Percentiles rank a stretch among this genome's conserved stretches.
These are phyloP conservation scores for Neurospora pannonica DNA, from an alignment of 495 filamentous ascomycete species.

Conservation along the genomic window DNA sequence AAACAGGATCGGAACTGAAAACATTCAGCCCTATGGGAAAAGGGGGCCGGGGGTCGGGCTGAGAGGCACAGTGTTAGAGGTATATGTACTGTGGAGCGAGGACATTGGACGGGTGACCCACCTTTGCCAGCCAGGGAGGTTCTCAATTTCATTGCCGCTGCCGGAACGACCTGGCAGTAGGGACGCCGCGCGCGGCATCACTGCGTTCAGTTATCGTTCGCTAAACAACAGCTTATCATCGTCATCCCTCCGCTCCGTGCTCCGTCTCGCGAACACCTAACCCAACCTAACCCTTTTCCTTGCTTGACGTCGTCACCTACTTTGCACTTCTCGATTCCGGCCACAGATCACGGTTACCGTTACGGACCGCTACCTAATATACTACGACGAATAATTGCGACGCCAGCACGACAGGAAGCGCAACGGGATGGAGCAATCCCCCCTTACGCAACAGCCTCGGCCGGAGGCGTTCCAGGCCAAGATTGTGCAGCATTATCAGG, in stretches of 20 bases:
- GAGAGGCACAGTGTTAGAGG: neutral
- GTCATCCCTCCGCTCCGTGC: neutral
- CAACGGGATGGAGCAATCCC: conserved; percentile 69
- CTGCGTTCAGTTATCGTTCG: neutral
- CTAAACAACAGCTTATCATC: neutral
- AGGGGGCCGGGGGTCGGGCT: neutral
- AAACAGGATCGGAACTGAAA: neutral
- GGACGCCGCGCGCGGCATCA: neutral
- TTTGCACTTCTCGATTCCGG: neutral
- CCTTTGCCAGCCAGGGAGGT: neutral
- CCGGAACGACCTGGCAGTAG: neutral
- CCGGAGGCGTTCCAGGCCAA: conserved; percentile 90
- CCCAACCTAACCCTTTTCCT: neutral
- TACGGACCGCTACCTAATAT: neutral
- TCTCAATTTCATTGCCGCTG: neutral
- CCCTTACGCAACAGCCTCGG: conserved; percentile 84
- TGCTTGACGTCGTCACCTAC: neutral
- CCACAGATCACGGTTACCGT: neutral
- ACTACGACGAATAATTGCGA: neutral
- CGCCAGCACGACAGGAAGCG: neutral
- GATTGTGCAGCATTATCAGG: conserved; percentile 81
- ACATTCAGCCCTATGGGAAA: neutral
- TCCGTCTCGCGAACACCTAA: neutral
- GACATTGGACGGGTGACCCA: neutral
- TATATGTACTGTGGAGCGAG: neutral